phyloP scores from a whole-genome alignment of 208 protist species.

The Wallacemonas collosoma region DNA sequence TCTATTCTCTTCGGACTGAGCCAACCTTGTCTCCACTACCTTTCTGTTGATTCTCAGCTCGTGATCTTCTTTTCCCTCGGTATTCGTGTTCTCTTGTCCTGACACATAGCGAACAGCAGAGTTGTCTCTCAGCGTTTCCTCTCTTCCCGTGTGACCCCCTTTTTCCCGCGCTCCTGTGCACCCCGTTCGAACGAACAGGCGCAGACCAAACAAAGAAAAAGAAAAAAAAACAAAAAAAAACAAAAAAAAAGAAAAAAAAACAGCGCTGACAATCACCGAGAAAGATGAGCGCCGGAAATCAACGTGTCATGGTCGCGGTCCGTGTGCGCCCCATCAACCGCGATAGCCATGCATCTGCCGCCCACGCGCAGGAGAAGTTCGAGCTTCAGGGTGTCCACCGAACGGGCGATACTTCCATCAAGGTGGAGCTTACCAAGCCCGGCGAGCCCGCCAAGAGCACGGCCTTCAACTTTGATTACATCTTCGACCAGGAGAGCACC shows the following conservation, averaged over 20 bases:
- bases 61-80: too few species aligned
- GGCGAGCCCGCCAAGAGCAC: slow-evolving; percentile 53
- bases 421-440: slow-evolving; percentile 53
- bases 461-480: slow-evolving; percentile 83
- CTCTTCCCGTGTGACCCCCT: too few species aligned
- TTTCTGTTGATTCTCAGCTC: too few species aligned
- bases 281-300: slow-evolving; percentile 37
- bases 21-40: too few species aligned
- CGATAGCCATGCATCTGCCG: slow-evolving; percentile 39
- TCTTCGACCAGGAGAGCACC: slow-evolving; percentile 86
- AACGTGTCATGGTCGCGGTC: slow-evolving; percentile 84
- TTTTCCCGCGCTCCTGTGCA: too few species aligned
- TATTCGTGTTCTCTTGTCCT: too few species aligned
- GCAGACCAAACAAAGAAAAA: neutral
- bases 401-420: slow-evolving; percentile 60
- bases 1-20: too few species aligned
- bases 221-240: slow-evolving; percentile 7
- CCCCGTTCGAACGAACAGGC: too few species aligned
- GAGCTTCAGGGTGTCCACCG: slow-evolving; percentile 60
- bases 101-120: too few species aligned
- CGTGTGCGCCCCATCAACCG: slow-evolving; percentile 80
- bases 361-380: slow-evolving; percentile 72
- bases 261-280: neutral
- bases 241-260: slow-evolving; percentile 10
- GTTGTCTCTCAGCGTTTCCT: too few species aligned